These are phyloP conservation scores for Russula griseocarnosa DNA, from an alignment of 768 basidiomycete genomes.

Conservation along the genomic window DNA sequence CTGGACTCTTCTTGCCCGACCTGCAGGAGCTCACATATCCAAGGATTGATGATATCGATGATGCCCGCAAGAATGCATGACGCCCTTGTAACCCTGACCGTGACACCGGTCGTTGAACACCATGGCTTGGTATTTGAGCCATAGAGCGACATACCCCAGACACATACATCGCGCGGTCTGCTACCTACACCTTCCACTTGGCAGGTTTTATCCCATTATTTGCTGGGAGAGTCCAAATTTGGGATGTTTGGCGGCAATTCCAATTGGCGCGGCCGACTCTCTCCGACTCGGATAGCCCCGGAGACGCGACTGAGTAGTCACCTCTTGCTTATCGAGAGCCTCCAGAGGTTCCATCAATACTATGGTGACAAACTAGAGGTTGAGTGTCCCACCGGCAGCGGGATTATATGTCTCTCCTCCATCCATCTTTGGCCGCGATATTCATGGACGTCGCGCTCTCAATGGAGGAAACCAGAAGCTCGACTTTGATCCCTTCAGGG, in stretches of 20 bases:
- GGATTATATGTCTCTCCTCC: slow-evolving; percentile 95
- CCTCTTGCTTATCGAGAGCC: slow-evolving; percentile 90
- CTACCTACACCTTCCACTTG: no score
- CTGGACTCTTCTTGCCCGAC: no score
- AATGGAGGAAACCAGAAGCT: slow-evolving; percentile 88
- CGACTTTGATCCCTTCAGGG: slow-evolving; percentile 92
- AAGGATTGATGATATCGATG: no score
- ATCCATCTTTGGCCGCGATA: slow-evolving; percentile 95
- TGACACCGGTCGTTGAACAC: no score
- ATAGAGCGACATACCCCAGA: no score
- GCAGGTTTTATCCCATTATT: no score
- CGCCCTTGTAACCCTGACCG: no score
- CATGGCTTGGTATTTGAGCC: no score
- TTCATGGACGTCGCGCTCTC: slow-evolving; percentile 78
- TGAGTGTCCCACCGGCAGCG: slow-evolving; percentile 94
- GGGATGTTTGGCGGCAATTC: slow-evolving; percentile 99
- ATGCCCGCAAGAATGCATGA: no score
- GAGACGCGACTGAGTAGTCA: slow-evolving; percentile 51
- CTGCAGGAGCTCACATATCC: no score
- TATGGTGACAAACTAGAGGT: slow-evolving; percentile 91
- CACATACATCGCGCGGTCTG: no score
- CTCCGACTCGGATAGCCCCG: neutral
- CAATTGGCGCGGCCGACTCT: slow-evolving; percentile 80
- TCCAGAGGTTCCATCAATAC: slow-evolving; percentile 97
- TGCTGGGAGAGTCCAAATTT: slow-evolving; percentile 95